phyloP scores from a whole-genome alignment of 2,329 filamentous ascomycete genomes.

The Coniochaeta sp. region DNA sequence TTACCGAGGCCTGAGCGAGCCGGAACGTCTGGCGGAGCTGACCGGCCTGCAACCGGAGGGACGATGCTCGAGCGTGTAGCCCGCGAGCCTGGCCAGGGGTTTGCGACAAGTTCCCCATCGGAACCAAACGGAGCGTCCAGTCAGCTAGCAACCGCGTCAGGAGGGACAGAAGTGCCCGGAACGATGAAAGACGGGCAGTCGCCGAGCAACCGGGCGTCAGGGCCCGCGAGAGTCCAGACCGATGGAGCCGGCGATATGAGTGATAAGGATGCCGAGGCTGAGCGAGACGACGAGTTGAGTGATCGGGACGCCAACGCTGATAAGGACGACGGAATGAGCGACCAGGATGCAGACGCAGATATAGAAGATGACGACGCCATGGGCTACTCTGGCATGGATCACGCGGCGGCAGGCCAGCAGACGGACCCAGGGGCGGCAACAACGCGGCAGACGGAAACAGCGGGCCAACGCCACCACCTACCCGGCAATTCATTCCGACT shows the following conservation, averaged over 20 bases:
- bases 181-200: background rate
- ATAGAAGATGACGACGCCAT: conserved; percentile 19
- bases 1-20: background rate
- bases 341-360: conserved; percentile 31
- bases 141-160: background rate
- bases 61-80: background rate
- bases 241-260: background rate
- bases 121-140: background rate
- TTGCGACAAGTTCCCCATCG: background rate
- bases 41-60: background rate
- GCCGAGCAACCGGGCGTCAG: background rate
- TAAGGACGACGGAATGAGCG: conserved; percentile 36
- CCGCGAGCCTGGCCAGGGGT: background rate
- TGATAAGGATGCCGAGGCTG: background rate
- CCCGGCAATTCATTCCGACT: background rate
- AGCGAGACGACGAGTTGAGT: conserved; percentile 1
- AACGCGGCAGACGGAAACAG: background rate
- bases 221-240: background rate
- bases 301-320: conserved; percentile 20
- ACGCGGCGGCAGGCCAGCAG: background rate
- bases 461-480: background rate
- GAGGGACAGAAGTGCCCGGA: background rate
- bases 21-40: background rate
- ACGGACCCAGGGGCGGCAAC: background rate
- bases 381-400: background rate